A percentile compares a stretch with the other conserved stretches of the same genome.
These are phyloP conservation scores for Diutina sp. DNA, from an alignment of 1,139 yeast species.

Conservation along the genomic window DNA sequence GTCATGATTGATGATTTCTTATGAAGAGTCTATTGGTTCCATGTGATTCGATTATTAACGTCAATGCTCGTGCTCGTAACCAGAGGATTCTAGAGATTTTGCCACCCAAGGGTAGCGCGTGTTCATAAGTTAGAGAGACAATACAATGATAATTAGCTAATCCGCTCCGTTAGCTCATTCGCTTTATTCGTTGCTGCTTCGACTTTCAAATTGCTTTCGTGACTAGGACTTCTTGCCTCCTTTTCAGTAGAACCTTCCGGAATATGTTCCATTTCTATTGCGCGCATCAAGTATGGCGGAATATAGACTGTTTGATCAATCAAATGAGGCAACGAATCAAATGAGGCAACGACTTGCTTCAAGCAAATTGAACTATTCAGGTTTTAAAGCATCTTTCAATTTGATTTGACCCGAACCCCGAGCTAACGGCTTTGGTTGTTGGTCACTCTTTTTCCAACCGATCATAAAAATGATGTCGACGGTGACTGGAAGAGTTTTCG, in stretches of 20 bases:
- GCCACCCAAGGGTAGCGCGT: background rate
- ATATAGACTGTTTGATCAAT: background rate
- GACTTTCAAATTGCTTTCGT: too few species aligned
- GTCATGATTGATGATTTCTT: background rate
- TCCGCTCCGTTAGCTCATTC: too few species aligned
- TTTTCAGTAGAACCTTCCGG: too few species aligned
- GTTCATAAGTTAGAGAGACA: background rate
- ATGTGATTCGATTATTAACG: background rate
- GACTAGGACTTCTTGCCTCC: too few species aligned
- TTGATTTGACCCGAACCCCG: slow-evolving; percentile 62
- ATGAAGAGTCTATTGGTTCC: background rate
- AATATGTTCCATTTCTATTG: too few species aligned
- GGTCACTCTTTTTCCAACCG: slow-evolving; percentile 72
- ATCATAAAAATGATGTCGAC: slow-evolving; percentile 71
- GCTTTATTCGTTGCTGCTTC: too few species aligned
- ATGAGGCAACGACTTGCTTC: background rate
- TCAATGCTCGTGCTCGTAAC: background rate
- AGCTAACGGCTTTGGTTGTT: slow-evolving; percentile 59
- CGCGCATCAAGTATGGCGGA: background rate
- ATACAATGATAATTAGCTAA: background rate
- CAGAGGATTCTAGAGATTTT: background rate
- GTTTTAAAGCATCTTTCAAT: slow-evolving; percentile 36
- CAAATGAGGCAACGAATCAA: background rate
- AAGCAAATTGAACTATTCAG: background rate
- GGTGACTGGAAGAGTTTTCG: slow-evolving; percentile 43